Conservation (phyloP, 1,284 basidiomycete species). For the Kwoniella shivajii region DNA sequence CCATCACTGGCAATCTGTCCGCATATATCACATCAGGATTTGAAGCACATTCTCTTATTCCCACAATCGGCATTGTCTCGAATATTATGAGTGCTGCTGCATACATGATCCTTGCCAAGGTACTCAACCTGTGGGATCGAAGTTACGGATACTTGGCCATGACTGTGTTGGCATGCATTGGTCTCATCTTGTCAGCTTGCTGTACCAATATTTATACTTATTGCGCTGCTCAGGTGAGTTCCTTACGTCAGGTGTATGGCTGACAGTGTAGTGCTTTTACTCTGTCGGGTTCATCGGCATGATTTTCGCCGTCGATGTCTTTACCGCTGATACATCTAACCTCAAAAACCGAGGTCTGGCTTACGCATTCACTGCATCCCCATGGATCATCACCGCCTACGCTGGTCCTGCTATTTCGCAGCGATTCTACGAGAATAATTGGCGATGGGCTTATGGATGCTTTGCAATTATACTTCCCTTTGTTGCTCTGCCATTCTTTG, state of each 20-base stretch:
- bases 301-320: slow-evolving; percentile 52
- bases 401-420: slow-evolving; percentile 47
- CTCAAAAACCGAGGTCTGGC: slow-evolving; percentile 52
- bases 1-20: slow-evolving; percentile 42
- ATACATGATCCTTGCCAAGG: slow-evolving; percentile 43
- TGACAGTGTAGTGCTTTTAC: slow-evolving; percentile 31
- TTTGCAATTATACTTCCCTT: slow-evolving; percentile 54
- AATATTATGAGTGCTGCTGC: slow-evolving; percentile 37
- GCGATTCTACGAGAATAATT: slow-evolving; percentile 42
- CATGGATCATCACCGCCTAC: slow-evolving; percentile 54
- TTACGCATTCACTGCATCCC: slow-evolving; percentile 53
- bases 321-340: slow-evolving; percentile 52
- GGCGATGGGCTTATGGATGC: slow-evolving; percentile 53
- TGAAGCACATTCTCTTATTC: slow-evolving; percentile 41
- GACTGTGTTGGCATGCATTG: slow-evolving; percentile 35
- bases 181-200: slow-evolving; percentile 42
- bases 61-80: slow-evolving; percentile 43
- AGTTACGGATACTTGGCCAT: slow-evolving; percentile 35
- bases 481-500: slow-evolving; percentile 35
- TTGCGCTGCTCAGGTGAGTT: slow-evolving; percentile 39
- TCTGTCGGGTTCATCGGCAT: slow-evolving; percentile 50
- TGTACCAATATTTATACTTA: slow-evolving; percentile 41
- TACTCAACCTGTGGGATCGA: slow-evolving; percentile 46
- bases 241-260: neutral
- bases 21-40: slow-evolving; percentile 40